Percentiles rank a stretch among this genome's conserved stretches.
Evolutionary conservation across 257 asterid species (phyloP).

Genomic region (Knoxia roxburghii): DNA sequence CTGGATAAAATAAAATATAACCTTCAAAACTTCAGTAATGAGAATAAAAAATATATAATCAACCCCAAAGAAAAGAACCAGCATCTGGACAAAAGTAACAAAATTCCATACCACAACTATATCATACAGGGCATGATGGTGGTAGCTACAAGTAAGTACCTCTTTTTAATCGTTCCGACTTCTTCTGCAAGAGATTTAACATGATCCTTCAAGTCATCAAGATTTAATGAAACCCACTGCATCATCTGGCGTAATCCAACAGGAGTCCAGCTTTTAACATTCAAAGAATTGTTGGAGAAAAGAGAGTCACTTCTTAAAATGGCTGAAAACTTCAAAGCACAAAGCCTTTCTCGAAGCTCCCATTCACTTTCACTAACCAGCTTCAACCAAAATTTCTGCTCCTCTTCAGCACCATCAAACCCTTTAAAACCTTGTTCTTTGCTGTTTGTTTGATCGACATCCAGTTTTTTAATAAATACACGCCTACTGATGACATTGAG

Average conservation of each 20-base stretch:
- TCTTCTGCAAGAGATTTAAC: constrained; percentile 42
- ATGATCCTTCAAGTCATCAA: constrained; percentile 35
- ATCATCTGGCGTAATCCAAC: constrained; percentile 67
- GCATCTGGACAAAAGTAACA: constrained; percentile 2
- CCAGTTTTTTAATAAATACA: constrained; percentile 43
- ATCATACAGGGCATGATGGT: not conserved
- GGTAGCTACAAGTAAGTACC: constrained; percentile 32
- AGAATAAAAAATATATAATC: not conserved
- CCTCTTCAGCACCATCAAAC: constrained; percentile 27
- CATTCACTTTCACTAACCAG: constrained; percentile 53
- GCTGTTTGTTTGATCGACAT: constrained; percentile 20
- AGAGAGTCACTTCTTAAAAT: constrained; percentile 26
- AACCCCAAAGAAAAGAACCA: not conserved
- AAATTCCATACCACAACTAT: not conserved
- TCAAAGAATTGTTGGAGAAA: constrained; percentile 18
- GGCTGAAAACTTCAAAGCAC: constrained; percentile 42
- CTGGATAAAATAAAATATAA: not conserved
- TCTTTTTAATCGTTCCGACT: constrained; percentile 44
- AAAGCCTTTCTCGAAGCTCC: constrained; percentile 76
- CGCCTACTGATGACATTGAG: constrained; percentile 61
- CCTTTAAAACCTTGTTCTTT: constrained; percentile 28
- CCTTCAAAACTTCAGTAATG: not conserved
- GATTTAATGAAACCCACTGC: constrained; percentile 59
- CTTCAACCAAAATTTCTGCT: constrained; percentile 45
- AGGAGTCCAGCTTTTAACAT: constrained; percentile 40